Base-by-base conservation (phyloP, 2,329 filamentous ascomycete species). In the Alternaria angustiovoidea region DNA sequence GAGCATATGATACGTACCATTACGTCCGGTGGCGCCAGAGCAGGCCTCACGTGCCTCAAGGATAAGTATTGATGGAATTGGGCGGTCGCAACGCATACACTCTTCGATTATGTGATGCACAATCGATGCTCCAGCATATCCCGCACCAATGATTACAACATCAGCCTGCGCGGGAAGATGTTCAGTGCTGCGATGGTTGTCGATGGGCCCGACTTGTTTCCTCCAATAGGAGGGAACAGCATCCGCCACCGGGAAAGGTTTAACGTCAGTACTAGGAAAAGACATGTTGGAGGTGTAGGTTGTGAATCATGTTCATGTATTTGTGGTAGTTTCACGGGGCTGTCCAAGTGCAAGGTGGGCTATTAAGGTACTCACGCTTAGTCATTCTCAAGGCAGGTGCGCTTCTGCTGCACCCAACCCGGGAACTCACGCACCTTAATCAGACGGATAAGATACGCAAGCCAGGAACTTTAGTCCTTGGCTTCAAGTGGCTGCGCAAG, bases 21-120 rank as follows among this genome's bases (percentile, higher is more conserved):
- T 86, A 49, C 85, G 79, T 1, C 82, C 85, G 8, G 85, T 87
- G 3, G 84, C 85, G 16, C 85, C 85, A 9, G 80, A 82, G 63
- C 83, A 84, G 7, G 84, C 66, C 42, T 79, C 71, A 2, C 85
- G 75, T 2, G 85, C 84, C 62, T 87, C 85, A n/a, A 86, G 71
- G 12, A 70, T 62, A n/a, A 63, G 38, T 51, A 66, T 69, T 11
- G 61, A 63, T 18, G 61, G 61, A 5, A 54, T 28, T 16, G 55
- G 43, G 16, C 44, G 44, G 6, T 42, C 39, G 8, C 16, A 18
- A 20, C 43, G 42, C 34, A 20, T 34, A 43, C 52, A 43, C 34
- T 60, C 59, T 24, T 63, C 55, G 18, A 64, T 18, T 38, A 66
- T 43, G 34, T 66, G 63, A 48, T 66, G 53, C 18, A 51, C 55